Evolutionary conservation across 371 early-diverging fungal species (phyloP).

Genomic region (Dichotomocladium elegans): DNA sequence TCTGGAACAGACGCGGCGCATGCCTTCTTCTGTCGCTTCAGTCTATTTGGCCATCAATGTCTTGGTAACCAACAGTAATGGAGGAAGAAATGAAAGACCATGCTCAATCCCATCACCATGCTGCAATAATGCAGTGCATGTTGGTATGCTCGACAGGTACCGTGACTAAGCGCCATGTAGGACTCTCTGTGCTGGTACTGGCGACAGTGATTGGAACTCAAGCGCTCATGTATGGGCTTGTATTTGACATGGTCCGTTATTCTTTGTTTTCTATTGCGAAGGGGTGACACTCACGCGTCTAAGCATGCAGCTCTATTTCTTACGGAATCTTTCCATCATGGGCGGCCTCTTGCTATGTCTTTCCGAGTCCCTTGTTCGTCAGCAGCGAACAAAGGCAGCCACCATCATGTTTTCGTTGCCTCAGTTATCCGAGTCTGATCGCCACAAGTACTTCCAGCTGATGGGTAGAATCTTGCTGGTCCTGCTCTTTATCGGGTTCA

Average conservation of each 20-base stretch:
- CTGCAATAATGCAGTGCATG: slow-evolving; percentile 78
- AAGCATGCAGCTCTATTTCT: slow-evolving; percentile 59
- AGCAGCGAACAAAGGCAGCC: slow-evolving; percentile 19
- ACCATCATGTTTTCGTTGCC: slow-evolving; percentile 76
- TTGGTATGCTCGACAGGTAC: slow-evolving; percentile 69
- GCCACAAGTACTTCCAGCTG: slow-evolving; percentile 79
- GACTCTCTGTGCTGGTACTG: slow-evolving; percentile 71
- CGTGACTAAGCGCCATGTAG: slow-evolving; percentile 70
- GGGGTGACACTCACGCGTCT: too few species aligned
- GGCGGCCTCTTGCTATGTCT: slow-evolving; percentile 90
- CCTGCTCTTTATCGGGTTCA: slow-evolving; percentile 81
- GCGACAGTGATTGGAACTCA: slow-evolving; percentile 72
- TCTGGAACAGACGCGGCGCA: slow-evolving; percentile 16
- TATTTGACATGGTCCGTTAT: slow-evolving; percentile 67
- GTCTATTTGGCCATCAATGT: slow-evolving; percentile 58
- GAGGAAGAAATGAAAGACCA: not conserved
- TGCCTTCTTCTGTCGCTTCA: slow-evolving; percentile 9
- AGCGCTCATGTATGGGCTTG: slow-evolving; percentile 84
- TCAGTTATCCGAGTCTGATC: slow-evolving; percentile 70
- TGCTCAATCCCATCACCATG: too few species aligned
- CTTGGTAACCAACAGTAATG: slow-evolving; percentile 27
- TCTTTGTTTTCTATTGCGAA: too few species aligned
- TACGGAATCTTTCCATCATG: slow-evolving; percentile 83
- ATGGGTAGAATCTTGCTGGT: slow-evolving; percentile 88
- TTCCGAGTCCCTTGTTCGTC: slow-evolving; percentile 56